phyloP scores from a whole-genome alignment of 2,329 filamentous ascomycete genomes.

The Ophiocordyceps camponoti-saundersi region DNA sequence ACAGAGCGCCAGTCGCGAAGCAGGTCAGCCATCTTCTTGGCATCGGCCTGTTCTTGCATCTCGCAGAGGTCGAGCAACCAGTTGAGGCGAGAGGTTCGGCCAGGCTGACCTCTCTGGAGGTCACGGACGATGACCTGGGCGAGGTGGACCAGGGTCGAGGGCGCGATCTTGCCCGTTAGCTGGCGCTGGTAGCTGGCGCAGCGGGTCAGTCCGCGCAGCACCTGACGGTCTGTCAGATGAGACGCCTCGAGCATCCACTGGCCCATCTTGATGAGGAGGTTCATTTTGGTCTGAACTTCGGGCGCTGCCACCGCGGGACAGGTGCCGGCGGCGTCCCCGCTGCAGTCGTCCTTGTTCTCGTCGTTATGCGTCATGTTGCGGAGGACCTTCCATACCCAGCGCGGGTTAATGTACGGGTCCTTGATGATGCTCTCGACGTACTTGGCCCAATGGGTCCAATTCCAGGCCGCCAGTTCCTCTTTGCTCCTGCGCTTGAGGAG shows the following conservation, averaged over 20 bases:
- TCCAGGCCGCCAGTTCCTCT: conserved; percentile 7
- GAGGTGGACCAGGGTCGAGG: conserved; percentile 10
- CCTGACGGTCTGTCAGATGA: conserved; percentile 12
- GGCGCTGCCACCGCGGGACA: not conserved
- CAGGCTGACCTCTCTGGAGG: conserved; percentile 14
- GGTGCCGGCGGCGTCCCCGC: not conserved
- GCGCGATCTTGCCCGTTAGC: conserved; percentile 8
- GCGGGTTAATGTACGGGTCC: conserved; percentile 9
- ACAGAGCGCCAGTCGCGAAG: conserved; percentile 10
- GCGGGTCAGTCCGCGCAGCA: conserved; percentile 12
- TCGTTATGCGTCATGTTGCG: conserved; percentile 3
- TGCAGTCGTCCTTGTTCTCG: not conserved
- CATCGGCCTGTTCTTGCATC: conserved; percentile 6
- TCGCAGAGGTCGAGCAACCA: conserved; percentile 13
- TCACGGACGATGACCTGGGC: conserved; percentile 13
- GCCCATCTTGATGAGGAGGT: conserved; percentile 14
- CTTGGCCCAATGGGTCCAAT: conserved; percentile 16
- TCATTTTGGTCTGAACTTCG: conserved; percentile 8
- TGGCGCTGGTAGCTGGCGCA: conserved; percentile 10
- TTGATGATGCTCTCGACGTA: conserved; percentile 16
- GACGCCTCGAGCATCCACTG: conserved; percentile 11
- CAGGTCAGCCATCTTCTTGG: conserved; percentile 3
- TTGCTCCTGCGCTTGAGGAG: conserved; percentile 1
- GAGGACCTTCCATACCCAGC: conserved; percentile 12
- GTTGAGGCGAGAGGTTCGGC: conserved; percentile 12